Base-by-base conservation (phyloP, 805 yeast genomes). In the Metahyphopichia silvanorum region DNA sequence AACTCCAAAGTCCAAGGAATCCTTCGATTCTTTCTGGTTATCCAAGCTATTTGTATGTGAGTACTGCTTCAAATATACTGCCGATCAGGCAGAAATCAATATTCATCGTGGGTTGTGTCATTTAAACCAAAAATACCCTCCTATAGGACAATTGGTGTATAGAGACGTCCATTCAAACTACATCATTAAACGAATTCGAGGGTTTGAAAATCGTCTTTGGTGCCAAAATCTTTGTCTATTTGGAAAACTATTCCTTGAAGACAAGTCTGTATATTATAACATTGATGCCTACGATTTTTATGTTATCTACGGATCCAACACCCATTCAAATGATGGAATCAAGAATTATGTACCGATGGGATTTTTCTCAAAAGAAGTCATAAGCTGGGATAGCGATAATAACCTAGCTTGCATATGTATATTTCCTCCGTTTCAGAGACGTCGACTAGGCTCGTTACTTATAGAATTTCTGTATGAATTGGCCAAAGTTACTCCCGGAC, bases 371-470 rank as follows among this genome's bases (percentile, higher is more conserved):
- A 85, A 86, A 46, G 98, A 93, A 49, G 62, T 82, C 27, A 63
- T 83, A 0, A 80, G 96, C 0, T 77, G 79, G 73, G 91, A 85
- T 33, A 71, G 77, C 32, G 86, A 89, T 54, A 63, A 58, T 33
- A 93, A 91, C 51, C 63, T 93, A 23, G 96, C 97, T 0, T 93
- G 98, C 51, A 84, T 93, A 9, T 69, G 93, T 43, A 78, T 87
- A 3, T 85, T 93, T 40, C 98, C 98, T 1, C 96, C 96, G 3
- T 93, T 78, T 53, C 98, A 91, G 54, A 68, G 86, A 37, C 71
- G 73, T 25, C 81, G 77, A 6, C 55, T 89, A 16, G 98, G 98
- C 0, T 77, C 86, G 4, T 63, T 86, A 8, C 54, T 93, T 24
- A 86, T 93, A 11, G 86, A 86, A 39, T 85, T 87, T 44, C 86